phyloP scores from a whole-genome alignment of 139 green algal genomes.

The Dunaliella sp. region DNA sequence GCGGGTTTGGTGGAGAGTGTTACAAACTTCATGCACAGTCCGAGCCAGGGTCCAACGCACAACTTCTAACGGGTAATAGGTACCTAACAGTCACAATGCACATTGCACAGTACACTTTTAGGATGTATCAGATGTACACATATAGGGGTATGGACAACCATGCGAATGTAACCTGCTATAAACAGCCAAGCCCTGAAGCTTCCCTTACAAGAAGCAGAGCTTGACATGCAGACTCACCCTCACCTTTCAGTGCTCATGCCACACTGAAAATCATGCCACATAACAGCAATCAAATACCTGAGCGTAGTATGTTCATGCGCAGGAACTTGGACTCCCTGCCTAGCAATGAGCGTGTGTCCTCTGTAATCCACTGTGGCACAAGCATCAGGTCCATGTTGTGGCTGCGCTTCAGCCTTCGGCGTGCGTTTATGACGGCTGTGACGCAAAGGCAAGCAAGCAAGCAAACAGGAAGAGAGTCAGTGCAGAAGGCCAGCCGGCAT shows the following conservation, averaged over 20 bases:
- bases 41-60: too few species aligned
- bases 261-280: neutral
- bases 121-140: too few species aligned
- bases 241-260: neutral
- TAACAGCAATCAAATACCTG: neutral
- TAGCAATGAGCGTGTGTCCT: constrained; percentile 30
- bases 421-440: constrained; percentile 21
- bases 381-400: constrained; percentile 41
- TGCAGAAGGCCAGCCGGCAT: too few species aligned
- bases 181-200: neutral
- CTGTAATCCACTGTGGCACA: constrained; percentile 34
- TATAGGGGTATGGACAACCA: too few species aligned
- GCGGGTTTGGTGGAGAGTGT: too few species aligned
- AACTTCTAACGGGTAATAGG: too few species aligned
- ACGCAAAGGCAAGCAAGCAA: too few species aligned
- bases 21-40: too few species aligned
- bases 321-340: constrained; percentile 48
- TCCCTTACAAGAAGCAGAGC: neutral
- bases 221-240: neutral
- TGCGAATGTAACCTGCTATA: neutral
- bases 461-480: too few species aligned
- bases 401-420: constrained; percentile 27
- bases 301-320: constrained; percentile 42
- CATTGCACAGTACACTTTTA: too few species aligned
- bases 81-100: too few species aligned